Evolutionary conservation across 805 yeast species (phyloP), one percentile per base, ranked within the genome.

Genomic region (Yamadazyma kitorensis): DNA sequence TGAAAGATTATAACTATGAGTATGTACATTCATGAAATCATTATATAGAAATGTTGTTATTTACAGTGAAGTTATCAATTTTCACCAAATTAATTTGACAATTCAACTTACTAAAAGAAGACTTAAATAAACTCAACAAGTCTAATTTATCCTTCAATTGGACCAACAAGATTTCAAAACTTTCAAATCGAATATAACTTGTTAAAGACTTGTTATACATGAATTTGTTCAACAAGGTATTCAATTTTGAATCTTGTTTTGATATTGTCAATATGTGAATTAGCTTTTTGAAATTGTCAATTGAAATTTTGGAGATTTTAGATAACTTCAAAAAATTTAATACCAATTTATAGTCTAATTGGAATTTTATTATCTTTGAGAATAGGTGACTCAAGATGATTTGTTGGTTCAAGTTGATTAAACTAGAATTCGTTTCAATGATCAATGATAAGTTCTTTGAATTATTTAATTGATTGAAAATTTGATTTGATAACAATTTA

Each of bases 151-250:
- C 63, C 7, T 34, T 36, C 1, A 31, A 11, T 9, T 45, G 43
- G 8, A 23, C 24, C 5, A 62, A 25, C 15, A 41, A 34, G 6
- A 57, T 48, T 33, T 58, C 57, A 41, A 64, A 39, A 32, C 59
- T 58, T 33, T 58, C 61, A 29, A 60, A 59, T 39, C 57, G 60
- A 17, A 64, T 21, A 6, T 53, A 31, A 11, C 46, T 40, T 8
- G 54, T 28, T 13, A 50, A 34, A 4, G 37, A 26, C 6, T 30
- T 21, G 12, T 30, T 16, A 4, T 16, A 17, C 17, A 33, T 7
- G 20, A 34, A 29, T 40, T 62, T 60, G 27, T 42, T 46, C 31
- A 59, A 37, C 13, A 66, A 37, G 17, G 60, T 36, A 29, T 51
- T 51, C 37, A 64, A 47, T 4, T 47, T 28, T 4, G 50, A 53